Conservation (phyloP, 495 filamentous ascomycete genomes). For the Penicillium waksmanii region DNA sequence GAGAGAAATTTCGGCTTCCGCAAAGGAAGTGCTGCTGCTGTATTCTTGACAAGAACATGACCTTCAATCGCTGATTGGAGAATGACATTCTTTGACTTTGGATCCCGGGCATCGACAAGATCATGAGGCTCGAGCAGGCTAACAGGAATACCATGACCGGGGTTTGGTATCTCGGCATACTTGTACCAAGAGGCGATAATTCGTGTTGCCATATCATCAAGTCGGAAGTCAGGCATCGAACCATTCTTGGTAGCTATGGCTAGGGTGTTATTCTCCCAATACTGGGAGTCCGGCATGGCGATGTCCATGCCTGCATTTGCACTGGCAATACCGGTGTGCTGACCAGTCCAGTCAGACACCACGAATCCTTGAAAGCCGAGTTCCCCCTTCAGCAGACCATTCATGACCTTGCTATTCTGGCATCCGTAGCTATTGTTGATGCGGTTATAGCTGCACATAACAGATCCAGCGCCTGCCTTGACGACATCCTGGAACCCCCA, state of each 20-base stretch:
- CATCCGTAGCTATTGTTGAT: constrained; percentile 69
- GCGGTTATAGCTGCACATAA: constrained; percentile 67
- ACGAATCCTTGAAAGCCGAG: constrained; percentile 61
- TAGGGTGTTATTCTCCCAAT: constrained; percentile 49
- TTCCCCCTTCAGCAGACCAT: constrained; percentile 61
- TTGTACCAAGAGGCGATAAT: constrained; percentile 88
- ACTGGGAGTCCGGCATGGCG: constrained; percentile 54
- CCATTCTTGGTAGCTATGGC: constrained; percentile 55
- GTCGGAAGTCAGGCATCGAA: constrained; percentile 44
- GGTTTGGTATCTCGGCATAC: constrained; percentile 55
- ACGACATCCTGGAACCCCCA: constrained; percentile 64
- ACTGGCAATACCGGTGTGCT: constrained; percentile 57
- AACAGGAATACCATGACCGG: constrained; percentile 64
- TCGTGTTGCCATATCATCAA: constrained; percentile 66
- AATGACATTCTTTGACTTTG: constrained; percentile 55
- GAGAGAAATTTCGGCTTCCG: constrained; percentile 58
- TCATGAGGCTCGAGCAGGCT: constrained; percentile 71
- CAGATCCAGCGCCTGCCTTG: constrained; percentile 50
- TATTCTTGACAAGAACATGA: constrained; percentile 77
- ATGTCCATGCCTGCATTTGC: constrained; percentile 63
- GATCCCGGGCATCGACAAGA: constrained; percentile 51
- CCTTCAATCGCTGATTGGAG: constrained; percentile 61
- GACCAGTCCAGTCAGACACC: constrained; percentile 62
- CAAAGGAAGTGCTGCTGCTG: constrained; percentile 63
- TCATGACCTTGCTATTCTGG: constrained; percentile 63